phyloP scores from a whole-genome alignment of 1,139 yeast genomes.

The Saccharomyces hybrid region DNA sequence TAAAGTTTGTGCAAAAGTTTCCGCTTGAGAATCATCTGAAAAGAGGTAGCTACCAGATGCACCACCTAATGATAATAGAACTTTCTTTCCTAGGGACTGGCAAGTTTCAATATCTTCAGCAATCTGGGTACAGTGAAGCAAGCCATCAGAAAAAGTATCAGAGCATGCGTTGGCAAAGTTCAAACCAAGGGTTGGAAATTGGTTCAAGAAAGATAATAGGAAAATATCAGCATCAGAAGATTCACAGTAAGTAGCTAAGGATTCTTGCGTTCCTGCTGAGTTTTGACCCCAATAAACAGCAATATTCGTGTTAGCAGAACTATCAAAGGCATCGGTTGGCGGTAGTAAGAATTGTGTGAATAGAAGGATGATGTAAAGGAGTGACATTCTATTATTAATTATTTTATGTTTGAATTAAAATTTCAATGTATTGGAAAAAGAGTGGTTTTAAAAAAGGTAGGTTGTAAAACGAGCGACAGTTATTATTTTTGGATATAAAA shows the following conservation, averaged over 20 bases:
- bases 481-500: neutral
- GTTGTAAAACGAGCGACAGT: neutral
- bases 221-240: conserved; percentile 64
- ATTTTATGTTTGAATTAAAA: neutral
- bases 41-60: conserved; percentile 78
- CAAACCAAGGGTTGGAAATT: conserved; percentile 52
- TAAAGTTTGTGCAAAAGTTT: conserved; percentile 59
- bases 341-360: neutral
- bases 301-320: conserved; percentile 44
- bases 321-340: conserved; percentile 8
- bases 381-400: neutral
- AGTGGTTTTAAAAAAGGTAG: neutral
- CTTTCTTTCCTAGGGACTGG: conserved; percentile 69
- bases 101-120: conserved; percentile 79
- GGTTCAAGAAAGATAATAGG: conserved; percentile 59
- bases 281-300: conserved; percentile 93
- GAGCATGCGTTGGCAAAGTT: conserved; percentile 69
- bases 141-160: conserved; percentile 46
- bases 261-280: conserved; percentile 65
- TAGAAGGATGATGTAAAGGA: neutral
- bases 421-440: neutral
- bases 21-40: conserved; percentile 52
- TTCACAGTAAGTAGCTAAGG: conserved; percentile 61
- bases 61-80: conserved; percentile 82
- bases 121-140: conserved; percentile 53